phyloP scores from a whole-genome alignment of 2,329 filamentous ascomycete genomes.

The Fusarium pseudocircinatum region DNA sequence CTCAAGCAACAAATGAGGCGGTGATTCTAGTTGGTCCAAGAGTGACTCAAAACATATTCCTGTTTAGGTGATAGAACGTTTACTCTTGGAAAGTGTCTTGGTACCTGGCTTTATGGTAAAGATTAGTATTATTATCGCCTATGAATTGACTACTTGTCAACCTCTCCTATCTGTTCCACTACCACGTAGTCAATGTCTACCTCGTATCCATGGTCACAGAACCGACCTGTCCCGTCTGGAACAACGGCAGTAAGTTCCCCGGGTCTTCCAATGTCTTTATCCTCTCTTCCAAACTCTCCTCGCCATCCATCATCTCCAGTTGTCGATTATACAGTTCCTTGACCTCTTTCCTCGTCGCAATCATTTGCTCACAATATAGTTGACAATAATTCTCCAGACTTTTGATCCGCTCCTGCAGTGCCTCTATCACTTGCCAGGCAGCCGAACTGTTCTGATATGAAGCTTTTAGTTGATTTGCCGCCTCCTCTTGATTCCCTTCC shows the following conservation, averaged over 20 bases:
- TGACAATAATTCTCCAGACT: conserved; percentile 5
- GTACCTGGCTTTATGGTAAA: accelerated
- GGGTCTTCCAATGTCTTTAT: neutral
- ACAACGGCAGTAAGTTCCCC: neutral
- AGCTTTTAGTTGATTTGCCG: neutral
- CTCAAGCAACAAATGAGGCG: neutral
- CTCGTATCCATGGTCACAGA: conserved; percentile 5
- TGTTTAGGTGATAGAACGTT: neutral
- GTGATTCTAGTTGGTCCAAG: accelerated
- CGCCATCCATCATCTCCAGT: conserved; percentile 18
- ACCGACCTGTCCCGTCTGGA: neutral
- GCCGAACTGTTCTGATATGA: conserved; percentile 21
- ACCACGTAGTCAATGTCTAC: neutral
- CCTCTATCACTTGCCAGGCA: conserved; percentile 15
- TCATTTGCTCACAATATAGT: neutral
- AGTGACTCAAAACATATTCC: accelerated
- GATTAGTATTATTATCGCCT: neutral
- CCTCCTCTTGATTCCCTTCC: conserved; percentile 10
- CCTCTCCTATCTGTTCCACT: accelerated
- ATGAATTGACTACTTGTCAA: neutral
- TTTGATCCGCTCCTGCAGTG: conserved; percentile 1
- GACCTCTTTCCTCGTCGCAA: neutral
- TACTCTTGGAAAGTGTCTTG: accelerated
- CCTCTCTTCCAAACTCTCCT: conserved; percentile 19
- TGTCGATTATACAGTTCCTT: conserved; percentile 16